Evolutionary conservation across 805 yeast genomes (phyloP), one percentile per base, ranked within the genome.

Genomic region (Zygosaccharomyces rouxii): DNA sequence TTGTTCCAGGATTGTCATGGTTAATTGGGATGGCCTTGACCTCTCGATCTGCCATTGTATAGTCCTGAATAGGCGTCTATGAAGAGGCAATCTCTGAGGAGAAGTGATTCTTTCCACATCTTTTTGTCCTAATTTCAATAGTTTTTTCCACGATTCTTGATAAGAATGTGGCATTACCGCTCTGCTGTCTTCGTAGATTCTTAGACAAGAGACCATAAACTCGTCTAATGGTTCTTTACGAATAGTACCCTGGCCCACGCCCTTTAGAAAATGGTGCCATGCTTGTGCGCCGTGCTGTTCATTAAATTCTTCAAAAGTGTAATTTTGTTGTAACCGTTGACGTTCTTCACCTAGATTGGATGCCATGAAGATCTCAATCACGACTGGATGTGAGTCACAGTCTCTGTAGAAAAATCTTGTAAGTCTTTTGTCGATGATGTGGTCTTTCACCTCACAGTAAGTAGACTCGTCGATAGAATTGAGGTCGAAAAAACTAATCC

Each of bases 401-500:
- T 48, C 48, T 25, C 26, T 33, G 44, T 46, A 51, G 21, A 51
- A 51, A 10, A 39, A 35, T 23, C 23, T 21, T 7, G 50, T 38
- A 6, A 44, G 42, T 13, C 48, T 39, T 29, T 42, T 45, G 10
- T 48, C 35, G 19, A 42, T 22, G 28, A 53, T 38, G 39, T 48
- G 52, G 18, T 41, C 35, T 30, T 48, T 50, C n/a, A 56, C 48
- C 19, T 49, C 26, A 22, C 16, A 18, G 19, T 48, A 49, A 3
- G 43, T 48, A 7, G 35, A 42, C 11, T 47, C 51, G 37, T 47
- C 48, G 31, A 57, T 42, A 2, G 29, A 52, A 39, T 52, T 44
- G 18, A 49, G 38, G 18, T 52, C 50, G 16, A 56, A 44, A 42
- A 46, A 58, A 10, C 56, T 62, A n/a, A 51, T 46, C 69, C 68